phyloP scores from a whole-genome alignment of 352 stramenopile species.

The Paralagenidium karlingii region DNA sequence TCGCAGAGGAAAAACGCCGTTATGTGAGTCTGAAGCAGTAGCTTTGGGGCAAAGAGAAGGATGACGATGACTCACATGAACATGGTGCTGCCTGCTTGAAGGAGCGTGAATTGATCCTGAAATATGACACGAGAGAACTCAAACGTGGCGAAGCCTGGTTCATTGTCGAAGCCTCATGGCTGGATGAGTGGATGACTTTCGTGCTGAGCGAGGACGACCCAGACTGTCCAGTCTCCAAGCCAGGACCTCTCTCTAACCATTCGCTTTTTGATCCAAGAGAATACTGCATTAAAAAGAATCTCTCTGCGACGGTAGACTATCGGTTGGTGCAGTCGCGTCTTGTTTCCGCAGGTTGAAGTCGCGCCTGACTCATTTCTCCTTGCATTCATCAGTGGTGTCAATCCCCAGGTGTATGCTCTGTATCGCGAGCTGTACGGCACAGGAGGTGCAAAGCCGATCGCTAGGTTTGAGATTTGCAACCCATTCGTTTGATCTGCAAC shows the following conservation, averaged over 20 bases:
- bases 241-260: conserved; percentile 55
- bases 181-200: conserved; percentile 73
- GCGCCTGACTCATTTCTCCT: no score
- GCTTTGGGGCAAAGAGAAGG: no score
- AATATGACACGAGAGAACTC: conserved; percentile 51
- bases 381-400: conserved; percentile 32
- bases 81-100: conserved; percentile 4
- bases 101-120: conserved; percentile 55
- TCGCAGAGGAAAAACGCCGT: conserved; percentile 12
- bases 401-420: conserved; percentile 62
- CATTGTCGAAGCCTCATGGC: conserved; percentile 62
- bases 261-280: conserved; percentile 59
- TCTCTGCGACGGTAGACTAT: conserved; percentile 59
- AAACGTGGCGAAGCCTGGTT: conserved; percentile 63
- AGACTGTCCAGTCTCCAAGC: conserved; percentile 25
- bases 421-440: conserved; percentile 69
- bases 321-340: conserved; percentile 11
- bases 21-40: neutral
- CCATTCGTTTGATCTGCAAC: no score
- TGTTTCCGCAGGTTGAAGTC: neutral
- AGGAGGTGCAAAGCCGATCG: conserved; percentile 47
- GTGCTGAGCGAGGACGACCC: conserved; percentile 52
- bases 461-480: no score
- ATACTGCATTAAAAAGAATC: conserved; percentile 41
- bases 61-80: no score